Evolutionary conservation across 768 basidiomycete genomes (phyloP).

Genomic region (Hortiboletus campestris): DNA sequence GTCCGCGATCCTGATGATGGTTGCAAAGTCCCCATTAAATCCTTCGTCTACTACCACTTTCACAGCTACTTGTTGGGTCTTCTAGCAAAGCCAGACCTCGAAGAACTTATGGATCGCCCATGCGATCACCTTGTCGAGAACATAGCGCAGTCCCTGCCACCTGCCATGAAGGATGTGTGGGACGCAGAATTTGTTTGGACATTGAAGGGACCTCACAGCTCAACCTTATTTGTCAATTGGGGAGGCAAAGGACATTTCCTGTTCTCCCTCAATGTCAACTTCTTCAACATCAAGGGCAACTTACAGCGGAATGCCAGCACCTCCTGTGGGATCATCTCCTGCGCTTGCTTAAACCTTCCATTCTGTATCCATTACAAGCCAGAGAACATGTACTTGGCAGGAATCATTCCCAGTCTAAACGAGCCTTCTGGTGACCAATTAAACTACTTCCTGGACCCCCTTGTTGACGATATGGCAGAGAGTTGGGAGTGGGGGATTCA

Average conservation of each 20-base stretch:
- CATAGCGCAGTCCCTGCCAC: neutral
- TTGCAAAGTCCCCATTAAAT: neutral
- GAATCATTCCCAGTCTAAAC: slow-evolving; percentile 31
- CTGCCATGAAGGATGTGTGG: neutral
- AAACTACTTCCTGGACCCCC: slow-evolving; percentile 30
- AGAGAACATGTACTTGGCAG: slow-evolving; percentile 22
- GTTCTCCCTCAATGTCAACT: slow-evolving; percentile 32
- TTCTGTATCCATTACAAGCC: slow-evolving; percentile 28
- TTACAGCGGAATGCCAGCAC: slow-evolving; percentile 21
- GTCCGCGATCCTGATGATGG: neutral
- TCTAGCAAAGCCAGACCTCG: neutral
- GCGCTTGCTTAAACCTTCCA: slow-evolving; percentile 36
- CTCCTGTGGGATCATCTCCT: slow-evolving; percentile 33
- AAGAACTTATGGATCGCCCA: slow-evolving; percentile 6
- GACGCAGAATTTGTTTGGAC: neutral
- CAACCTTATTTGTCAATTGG: slow-evolving; percentile 19
- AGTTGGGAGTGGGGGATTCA: neutral
- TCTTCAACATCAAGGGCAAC: slow-evolving; percentile 35
- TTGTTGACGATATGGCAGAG: slow-evolving; percentile 29
- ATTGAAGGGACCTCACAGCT: slow-evolving; percentile 10
- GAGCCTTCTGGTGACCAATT: slow-evolving; percentile 28
- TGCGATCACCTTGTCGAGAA: neutral
- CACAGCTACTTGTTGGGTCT: neutral
- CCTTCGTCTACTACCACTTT: slow-evolving; percentile 1
- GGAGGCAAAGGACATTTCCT: slow-evolving; percentile 2